Percentiles rank a stretch among this genome's conserved stretches.
Evolutionary conservation across 805 yeast genomes (phyloP).

Genomic region (Saturnispora quitensis): DNA sequence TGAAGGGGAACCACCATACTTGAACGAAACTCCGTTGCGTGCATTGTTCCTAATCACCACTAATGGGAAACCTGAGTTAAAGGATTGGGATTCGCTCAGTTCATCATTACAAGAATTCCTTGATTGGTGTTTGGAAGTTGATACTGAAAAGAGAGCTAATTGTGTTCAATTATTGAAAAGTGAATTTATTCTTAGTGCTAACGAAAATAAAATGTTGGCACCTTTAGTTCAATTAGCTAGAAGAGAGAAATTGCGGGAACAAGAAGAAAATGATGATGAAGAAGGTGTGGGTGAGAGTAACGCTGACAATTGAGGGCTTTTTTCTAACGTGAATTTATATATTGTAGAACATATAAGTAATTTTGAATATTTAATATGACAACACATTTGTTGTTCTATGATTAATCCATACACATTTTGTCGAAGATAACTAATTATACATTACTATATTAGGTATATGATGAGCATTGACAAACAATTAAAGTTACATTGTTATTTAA

Average conservation of each 20-base stretch:
- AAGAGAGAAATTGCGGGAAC: slow-evolving; percentile 42
- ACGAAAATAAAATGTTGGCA: slow-evolving; percentile 50
- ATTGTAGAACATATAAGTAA: background rate
- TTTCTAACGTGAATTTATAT: background rate
- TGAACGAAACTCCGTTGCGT: slow-evolving; percentile 70
- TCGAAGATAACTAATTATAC: too few relatives aligned
- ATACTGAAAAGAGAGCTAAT: slow-evolving; percentile 70
- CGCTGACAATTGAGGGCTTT: background rate
- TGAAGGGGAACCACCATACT: slow-evolving; percentile 77
- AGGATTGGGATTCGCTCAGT: slow-evolving; percentile 66
- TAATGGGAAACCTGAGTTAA: slow-evolving; percentile 72
- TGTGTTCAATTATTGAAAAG: slow-evolving; percentile 65
- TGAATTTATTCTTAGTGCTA: slow-evolving; percentile 54
- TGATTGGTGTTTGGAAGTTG: slow-evolving; percentile 71
- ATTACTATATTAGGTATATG: too few relatives aligned
- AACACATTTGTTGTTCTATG: background rate
- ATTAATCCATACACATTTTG: too few relatives aligned
- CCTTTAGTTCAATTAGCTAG: slow-evolving; percentile 71
- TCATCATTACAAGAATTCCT: slow-evolving; percentile 59
- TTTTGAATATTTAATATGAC: background rate
- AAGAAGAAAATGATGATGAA: slow-evolving; percentile 11
- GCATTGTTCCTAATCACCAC: slow-evolving; percentile 72
- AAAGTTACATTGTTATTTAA: too few relatives aligned
- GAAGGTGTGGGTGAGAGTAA: background rate
- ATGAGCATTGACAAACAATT: too few relatives aligned